phyloP scores from a whole-genome alignment of 2,329 filamentous ascomycete species.

The Trichoderma gracile region DNA sequence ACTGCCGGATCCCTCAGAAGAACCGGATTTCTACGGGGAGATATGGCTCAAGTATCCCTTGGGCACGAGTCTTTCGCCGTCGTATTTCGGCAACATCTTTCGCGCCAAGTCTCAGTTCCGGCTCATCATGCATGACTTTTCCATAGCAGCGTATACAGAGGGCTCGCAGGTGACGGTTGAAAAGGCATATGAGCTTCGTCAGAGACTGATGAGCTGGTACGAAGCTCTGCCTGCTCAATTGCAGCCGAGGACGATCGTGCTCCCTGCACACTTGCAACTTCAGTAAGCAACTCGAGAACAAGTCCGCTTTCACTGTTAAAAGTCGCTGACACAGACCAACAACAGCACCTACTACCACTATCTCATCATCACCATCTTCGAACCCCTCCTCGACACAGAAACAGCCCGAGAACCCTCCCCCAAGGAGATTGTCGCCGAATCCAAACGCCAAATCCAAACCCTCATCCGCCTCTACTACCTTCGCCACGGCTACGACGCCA shows the following conservation, averaged over 20 bases:
- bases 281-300: neutral
- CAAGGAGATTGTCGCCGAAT: neutral
- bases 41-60: conserved; percentile 14
- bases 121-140: conserved; percentile 9
- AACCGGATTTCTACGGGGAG: conserved; percentile 10
- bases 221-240: neutral
- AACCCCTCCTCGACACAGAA: neutral
- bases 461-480: conserved; percentile 32
- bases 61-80: neutral
- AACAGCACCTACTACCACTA: neutral
- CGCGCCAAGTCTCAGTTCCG: neutral
- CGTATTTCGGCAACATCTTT: neutral
- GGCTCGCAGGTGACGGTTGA: neutral
- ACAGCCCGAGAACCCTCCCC: neutral
- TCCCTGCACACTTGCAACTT: conserved; percentile 3
- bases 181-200: neutral
- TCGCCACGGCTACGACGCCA: conserved; percentile 32
- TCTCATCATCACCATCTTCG: neutral
- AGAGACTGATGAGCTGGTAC: neutral
- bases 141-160: neutral
- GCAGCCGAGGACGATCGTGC: neutral
- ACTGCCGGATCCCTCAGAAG: conserved; percentile 6
- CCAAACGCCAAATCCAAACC: conserved; percentile 25
- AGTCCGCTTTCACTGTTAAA: neutral
- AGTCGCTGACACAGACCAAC: neutral